Conservation (phyloP, 805 yeast genomes). For the Metschnikowia continentalis region DNA sequence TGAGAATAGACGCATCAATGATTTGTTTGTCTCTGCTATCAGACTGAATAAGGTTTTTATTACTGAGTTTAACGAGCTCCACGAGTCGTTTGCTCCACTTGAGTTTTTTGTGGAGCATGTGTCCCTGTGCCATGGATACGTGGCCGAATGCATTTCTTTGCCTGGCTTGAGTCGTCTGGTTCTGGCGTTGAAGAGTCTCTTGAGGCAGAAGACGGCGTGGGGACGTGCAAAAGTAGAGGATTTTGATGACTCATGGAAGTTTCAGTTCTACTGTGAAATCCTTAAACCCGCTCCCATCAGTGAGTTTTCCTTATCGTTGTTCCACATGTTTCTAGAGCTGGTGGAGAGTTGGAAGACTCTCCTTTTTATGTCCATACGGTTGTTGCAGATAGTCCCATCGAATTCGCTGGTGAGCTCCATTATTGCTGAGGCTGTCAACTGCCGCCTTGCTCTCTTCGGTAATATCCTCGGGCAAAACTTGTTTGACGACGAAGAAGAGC, state of each 20-base stretch:
- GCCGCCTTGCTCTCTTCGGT: conserved; percentile 9
- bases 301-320: conserved; percentile 7
- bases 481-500: conserved; percentile 7
- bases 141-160: conserved; percentile 4
- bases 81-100: conserved; percentile 8
- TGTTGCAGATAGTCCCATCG: conserved; percentile 8
- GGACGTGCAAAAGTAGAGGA: conserved; percentile 4
- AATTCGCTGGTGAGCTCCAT: conserved; percentile 9
- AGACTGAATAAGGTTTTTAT: conserved; percentile 6
- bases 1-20: conserved; percentile 5
- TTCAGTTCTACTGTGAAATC: conserved; percentile 9
- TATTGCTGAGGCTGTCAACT: conserved; percentile 9
- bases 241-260: conserved; percentile 10
- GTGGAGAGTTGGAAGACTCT: conserved; percentile 11
- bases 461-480: conserved; percentile 4
- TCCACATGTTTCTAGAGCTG: conserved; percentile 10
- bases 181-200: not conserved
- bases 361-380: conserved; percentile 8
- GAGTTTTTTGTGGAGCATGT: conserved; percentile 7
- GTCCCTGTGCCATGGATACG: conserved; percentile 1
- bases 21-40: conserved; percentile 5
- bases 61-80: conserved; percentile 7
- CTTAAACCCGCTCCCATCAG: conserved; percentile 6
- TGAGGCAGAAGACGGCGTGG: not conserved
- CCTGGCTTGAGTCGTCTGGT: not conserved